Percentiles rank a stretch among this genome's conserved stretches.
Evolutionary conservation across 2,329 filamentous ascomycete genomes (phyloP).

Genomic region (Pseudopithomyces maydicus): DNA sequence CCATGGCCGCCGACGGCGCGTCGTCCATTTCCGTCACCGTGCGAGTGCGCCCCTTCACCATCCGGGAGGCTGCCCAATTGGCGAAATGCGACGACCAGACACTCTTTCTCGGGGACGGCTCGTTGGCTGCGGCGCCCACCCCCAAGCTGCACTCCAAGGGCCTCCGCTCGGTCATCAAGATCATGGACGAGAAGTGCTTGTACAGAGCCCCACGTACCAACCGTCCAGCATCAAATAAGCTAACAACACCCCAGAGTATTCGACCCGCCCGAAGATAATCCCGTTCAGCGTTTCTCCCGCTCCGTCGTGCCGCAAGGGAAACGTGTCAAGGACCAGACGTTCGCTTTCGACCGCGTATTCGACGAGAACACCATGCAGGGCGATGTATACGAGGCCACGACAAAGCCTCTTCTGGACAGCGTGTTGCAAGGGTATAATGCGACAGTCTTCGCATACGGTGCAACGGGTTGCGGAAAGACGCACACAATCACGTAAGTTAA

Average conservation of each 20-base stretch:
- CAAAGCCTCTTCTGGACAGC: slow-evolving; percentile 85
- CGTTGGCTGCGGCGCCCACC: slow-evolving; percentile 81
- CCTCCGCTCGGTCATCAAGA: slow-evolving; percentile 89
- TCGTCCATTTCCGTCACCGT: slow-evolving; percentile 60
- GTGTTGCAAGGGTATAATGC: slow-evolving; percentile 98
- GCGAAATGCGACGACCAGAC: slow-evolving; percentile 79
- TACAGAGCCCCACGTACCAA: slow-evolving; percentile 54
- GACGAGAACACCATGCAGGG: slow-evolving; percentile 91
- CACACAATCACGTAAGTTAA: slow-evolving; percentile 75
- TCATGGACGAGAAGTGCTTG: slow-evolving; percentile 95
- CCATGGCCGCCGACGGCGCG: slow-evolving; percentile 50
- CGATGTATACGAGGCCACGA: slow-evolving; percentile 95
- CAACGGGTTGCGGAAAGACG: slow-evolving; percentile 97
- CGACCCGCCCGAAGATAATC: slow-evolving; percentile 93
- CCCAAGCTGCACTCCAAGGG: slow-evolving; percentile 87
- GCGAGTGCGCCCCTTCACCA: slow-evolving; percentile 71
- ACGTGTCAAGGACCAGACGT: slow-evolving; percentile 95
- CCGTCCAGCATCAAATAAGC: slow-evolving; percentile 10
- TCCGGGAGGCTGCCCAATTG: slow-evolving; percentile 93
- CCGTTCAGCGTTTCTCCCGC: slow-evolving; percentile 83
- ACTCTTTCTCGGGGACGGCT: slow-evolving; percentile 95
- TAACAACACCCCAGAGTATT: slow-evolving; percentile 71
- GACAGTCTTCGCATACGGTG: slow-evolving; percentile 97
- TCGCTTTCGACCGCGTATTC: slow-evolving; percentile 95
- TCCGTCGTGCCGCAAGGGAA: slow-evolving; percentile 81